phyloP scores from a whole-genome alignment of 768 basidiomycete genomes.

The Boletus vermiculosoides region DNA sequence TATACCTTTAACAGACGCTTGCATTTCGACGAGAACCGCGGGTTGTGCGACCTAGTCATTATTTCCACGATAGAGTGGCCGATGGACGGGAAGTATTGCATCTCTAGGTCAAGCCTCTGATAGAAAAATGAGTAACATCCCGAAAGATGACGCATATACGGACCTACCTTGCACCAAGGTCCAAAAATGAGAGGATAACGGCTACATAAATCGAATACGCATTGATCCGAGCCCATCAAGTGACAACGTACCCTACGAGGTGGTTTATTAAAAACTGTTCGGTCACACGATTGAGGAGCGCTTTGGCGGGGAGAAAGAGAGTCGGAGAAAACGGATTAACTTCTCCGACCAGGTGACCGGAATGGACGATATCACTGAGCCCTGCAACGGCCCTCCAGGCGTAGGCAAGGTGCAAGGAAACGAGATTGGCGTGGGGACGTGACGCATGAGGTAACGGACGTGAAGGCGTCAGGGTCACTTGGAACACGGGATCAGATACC shows the following conservation, averaged over 20 bases:
- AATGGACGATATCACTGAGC: constrained; percentile 5
- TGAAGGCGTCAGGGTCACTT: constrained; percentile 43
- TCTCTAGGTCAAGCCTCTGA: constrained; percentile 61
- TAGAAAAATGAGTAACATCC: background rate
- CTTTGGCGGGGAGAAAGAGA: constrained; percentile 53
- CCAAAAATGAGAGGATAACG: constrained; percentile 81
- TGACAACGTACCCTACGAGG: constrained; percentile 50
- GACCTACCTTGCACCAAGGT: constrained; percentile 55
- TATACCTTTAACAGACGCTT: constrained; percentile 48
- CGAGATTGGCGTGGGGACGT: constrained; percentile 32
- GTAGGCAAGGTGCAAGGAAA: constrained; percentile 42
- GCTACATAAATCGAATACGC: constrained; percentile 36
- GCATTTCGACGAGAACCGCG: constrained; percentile 45
- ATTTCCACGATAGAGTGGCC: constrained; percentile 51
- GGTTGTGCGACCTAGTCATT: constrained; percentile 50
- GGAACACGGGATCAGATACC: constrained; percentile 10
- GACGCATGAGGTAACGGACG: constrained; percentile 32
- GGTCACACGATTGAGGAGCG: constrained; percentile 51
- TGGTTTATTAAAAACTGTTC: constrained; percentile 56
- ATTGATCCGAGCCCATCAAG: constrained; percentile 8
- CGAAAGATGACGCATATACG: constrained; percentile 8
- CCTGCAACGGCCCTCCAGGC: constrained; percentile 33
- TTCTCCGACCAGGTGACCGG: constrained; percentile 34
- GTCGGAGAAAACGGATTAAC: constrained; percentile 51
- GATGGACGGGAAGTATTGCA: constrained; percentile 46